Conservation (phyloP, 116 monocot genomes). For the Cymodocea nodosa region DNA sequence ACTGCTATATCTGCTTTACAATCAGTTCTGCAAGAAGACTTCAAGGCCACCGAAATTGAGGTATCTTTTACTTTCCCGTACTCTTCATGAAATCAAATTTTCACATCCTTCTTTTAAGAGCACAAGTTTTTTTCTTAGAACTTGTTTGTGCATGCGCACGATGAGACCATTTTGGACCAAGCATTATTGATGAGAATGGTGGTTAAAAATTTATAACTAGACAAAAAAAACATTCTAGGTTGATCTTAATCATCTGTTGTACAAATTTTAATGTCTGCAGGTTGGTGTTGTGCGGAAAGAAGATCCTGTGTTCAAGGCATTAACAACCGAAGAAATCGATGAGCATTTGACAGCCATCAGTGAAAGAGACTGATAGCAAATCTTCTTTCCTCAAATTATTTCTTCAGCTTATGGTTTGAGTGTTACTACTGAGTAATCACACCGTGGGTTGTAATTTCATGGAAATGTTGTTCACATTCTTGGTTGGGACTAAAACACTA, state of each 20-base stretch:
- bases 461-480: too few species aligned
- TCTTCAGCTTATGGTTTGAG: too few species aligned
- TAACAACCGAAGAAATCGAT: slow-evolving; percentile 83
- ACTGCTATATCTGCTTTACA: slow-evolving; percentile 97
- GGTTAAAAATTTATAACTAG: too few species aligned
- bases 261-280: slow-evolving; percentile 17
- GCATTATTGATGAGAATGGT: too few species aligned
- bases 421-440: too few species aligned
- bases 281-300: slow-evolving; percentile 91
- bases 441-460: too few species aligned
- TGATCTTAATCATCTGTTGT: not conserved
- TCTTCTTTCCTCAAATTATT: not conserved
- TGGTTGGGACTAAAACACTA: too few species aligned
- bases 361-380: slow-evolving; percentile 61
- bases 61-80: slow-evolving; percentile 19
- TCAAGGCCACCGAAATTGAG: slow-evolving; percentile 99
- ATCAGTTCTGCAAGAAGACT: slow-evolving; percentile 97
- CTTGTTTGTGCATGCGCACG: too few species aligned
- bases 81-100: not conserved
- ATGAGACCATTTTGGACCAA: too few species aligned
- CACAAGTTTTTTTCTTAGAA: too few species aligned
- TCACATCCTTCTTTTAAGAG: not conserved
- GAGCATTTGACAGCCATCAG: slow-evolving; percentile 96
- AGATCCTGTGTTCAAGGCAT: slow-evolving; percentile 54
- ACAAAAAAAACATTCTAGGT: not conserved